phyloP scores from a whole-genome alignment of 352 stramenopile species.

The Aphanomyces stellatus region DNA sequence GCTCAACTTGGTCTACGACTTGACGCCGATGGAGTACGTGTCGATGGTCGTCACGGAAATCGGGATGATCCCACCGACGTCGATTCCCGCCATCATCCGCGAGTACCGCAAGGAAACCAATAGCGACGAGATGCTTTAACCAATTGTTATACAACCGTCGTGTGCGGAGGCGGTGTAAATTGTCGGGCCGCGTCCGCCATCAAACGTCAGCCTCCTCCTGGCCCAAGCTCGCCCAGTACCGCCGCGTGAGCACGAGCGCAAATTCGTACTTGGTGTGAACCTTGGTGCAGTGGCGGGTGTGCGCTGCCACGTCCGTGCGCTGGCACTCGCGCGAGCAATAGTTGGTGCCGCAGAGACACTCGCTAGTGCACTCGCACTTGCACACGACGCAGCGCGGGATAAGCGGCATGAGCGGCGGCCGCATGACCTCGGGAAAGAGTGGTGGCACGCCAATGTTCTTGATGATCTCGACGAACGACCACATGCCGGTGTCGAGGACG shows the following conservation, averaged over 20 bases:
- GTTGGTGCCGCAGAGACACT: constrained; percentile 9
- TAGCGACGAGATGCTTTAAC: too few species aligned
- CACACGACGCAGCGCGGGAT: constrained; percentile 10
- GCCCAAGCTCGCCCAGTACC: constrained; percentile 12
- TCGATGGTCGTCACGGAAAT: constrained; percentile 97
- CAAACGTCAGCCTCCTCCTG: too few species aligned
- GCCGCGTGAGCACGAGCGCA: not conserved
- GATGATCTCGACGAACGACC: constrained; percentile 3
- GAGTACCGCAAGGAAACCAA: constrained; percentile 79
- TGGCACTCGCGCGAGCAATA: constrained; percentile 19
- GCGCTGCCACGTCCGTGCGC: not conserved
- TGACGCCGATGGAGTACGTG: constrained; percentile 95
- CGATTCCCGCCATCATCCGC: constrained; percentile 93
- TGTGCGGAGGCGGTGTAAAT: too few species aligned
- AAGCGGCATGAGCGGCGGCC: not conserved
- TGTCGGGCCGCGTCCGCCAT: too few species aligned
- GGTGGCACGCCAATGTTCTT: constrained; percentile 4
- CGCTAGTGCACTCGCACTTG: constrained; percentile 12
- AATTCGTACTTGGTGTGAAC: constrained; percentile 6
- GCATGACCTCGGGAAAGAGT: not conserved
- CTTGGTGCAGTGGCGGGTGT: not conserved
- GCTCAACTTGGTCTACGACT: constrained; percentile 90
- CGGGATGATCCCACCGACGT: constrained; percentile 96
- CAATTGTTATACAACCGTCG: too few species aligned
- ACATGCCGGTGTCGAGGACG: constrained; percentile 6